Percentiles rank a stretch among this genome's conserved stretches.
Evolutionary conservation across 371 early-diverging fungal species (phyloP).

Genomic region (Choanephora cucurbitarum): DNA sequence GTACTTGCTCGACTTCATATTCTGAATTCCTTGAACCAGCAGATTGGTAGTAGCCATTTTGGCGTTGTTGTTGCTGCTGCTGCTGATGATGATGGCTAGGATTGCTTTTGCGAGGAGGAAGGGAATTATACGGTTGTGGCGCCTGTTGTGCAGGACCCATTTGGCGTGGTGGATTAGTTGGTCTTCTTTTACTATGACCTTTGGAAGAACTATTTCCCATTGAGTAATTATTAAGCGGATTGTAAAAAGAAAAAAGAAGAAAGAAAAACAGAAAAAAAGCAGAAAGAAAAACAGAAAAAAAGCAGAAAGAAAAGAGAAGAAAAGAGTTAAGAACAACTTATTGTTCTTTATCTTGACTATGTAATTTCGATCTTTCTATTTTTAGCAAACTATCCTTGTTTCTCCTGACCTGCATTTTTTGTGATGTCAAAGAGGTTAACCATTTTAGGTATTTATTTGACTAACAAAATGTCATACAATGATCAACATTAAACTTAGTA

Average conservation of each 20-base stretch:
- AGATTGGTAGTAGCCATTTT: background rate
- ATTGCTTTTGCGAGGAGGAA: background rate
- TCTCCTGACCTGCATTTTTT: background rate
- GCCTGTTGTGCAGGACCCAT: conserved; percentile 1
- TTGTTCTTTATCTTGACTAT: background rate
- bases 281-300: background rate
- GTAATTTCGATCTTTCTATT: background rate
- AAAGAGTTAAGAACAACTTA: background rate
- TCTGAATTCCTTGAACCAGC: background rate
- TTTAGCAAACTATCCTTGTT: background rate
- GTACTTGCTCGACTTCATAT: background rate
- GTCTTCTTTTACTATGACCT: conserved; percentile 4
- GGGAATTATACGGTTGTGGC: background rate
- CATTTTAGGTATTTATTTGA: no score
- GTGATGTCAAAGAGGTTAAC: no score
- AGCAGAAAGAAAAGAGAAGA: conserved; percentile 1
- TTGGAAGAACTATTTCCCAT: conserved; percentile 24
- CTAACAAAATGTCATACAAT: no score
- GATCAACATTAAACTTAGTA: no score
- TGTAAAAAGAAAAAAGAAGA: background rate
- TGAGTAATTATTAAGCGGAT: background rate
- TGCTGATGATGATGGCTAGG: conserved; percentile 5
- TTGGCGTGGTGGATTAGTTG: conserved; percentile 2
- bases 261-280: background rate
- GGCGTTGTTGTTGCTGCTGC: background rate